A percentile compares a stretch with the other conserved stretches of the same genome.
Evolutionary conservation across 208 protist species (phyloP).

Genomic region (Leishmania braziliensis): DNA sequence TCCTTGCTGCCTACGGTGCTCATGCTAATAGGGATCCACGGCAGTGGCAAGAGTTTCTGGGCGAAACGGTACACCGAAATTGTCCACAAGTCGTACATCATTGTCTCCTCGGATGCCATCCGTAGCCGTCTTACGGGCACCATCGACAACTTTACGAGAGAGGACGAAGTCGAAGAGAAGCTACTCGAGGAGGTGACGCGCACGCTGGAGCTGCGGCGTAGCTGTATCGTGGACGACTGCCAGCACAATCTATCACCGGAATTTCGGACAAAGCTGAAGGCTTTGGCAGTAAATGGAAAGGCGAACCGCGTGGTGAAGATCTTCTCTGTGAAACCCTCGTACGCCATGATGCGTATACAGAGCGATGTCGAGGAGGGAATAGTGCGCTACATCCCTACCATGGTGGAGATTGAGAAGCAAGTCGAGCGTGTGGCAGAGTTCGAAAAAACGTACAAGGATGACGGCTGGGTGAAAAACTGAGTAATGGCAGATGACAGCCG

Average conservation of each 20-base stretch:
- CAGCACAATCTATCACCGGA: conserved; percentile 49
- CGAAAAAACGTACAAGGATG: conserved; percentile 41
- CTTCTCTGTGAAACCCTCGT: conserved; percentile 68
- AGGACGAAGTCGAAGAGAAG: conserved; percentile 59
- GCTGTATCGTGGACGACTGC: conserved; percentile 75
- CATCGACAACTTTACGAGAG: conserved; percentile 52
- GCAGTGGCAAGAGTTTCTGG: conserved; percentile 86
- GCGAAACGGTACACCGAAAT: conserved; percentile 61
- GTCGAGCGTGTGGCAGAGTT: conserved; percentile 31
- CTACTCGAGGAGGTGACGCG: conserved; percentile 54
- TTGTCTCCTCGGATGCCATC: conserved; percentile 59
- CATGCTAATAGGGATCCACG: conserved; percentile 72
- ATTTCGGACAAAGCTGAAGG: conserved; percentile 58
- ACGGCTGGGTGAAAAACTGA: conserved; percentile 69
- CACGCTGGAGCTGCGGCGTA: conserved; percentile 46
- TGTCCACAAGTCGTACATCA: conserved; percentile 59
- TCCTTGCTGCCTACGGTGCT: conserved; percentile 60
- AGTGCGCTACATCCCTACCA: conserved; percentile 36
- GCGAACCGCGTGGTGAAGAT: conserved; percentile 60
- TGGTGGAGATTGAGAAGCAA: conserved; percentile 63
- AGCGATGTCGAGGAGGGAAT: conserved; percentile 58
- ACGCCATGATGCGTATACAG: conserved; percentile 58
- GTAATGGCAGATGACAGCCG: background rate
- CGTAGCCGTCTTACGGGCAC: conserved; percentile 47
- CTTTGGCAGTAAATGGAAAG: conserved; percentile 26